A percentile compares a stretch with the other conserved stretches of the same genome.
Conservation (phyloP, 306 rosid species). For the Citrullus colocynthis region DNA sequence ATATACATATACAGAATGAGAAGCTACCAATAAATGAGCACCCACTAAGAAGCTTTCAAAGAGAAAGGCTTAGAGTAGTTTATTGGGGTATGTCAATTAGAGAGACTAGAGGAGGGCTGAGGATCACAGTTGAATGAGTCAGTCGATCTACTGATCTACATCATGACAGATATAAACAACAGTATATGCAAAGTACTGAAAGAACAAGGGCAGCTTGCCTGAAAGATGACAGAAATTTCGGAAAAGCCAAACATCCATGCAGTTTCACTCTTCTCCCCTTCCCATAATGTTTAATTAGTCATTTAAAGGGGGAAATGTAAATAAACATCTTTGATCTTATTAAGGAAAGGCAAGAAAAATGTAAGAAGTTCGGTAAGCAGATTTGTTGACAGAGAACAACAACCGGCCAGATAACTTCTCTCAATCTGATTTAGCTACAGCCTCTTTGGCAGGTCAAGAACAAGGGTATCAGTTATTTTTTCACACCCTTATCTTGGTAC, state of each 20-base stretch:
- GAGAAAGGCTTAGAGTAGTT: neutral
- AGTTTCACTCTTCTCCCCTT: constrained; percentile 40
- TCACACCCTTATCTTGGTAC: constrained; percentile 69
- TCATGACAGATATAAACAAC: constrained; percentile 18
- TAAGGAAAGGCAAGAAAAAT: constrained; percentile 4
- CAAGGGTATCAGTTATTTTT: constrained; percentile 18
- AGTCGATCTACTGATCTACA: neutral
- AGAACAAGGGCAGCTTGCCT: constrained; percentile 26
- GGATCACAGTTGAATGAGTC: neutral
- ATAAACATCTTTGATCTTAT: neutral
- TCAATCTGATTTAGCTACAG: constrained; percentile 46
- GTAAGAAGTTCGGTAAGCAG: constrained; percentile 95
- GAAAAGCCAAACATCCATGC: constrained; percentile 27
- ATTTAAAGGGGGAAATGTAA: neutral
- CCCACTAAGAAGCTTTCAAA: neutral
- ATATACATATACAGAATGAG: neutral
- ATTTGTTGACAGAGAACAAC: constrained; percentile 53
- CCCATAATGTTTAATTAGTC: constrained; percentile 13
- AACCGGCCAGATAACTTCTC: constrained; percentile 80
- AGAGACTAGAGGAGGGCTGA: neutral
- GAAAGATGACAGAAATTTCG: constrained; percentile 23
- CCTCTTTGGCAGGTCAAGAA: constrained; percentile 82
- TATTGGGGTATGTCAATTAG: neutral
- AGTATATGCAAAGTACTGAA: constrained; percentile 32
- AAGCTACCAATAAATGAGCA: neutral